A percentile compares a stretch with the other conserved stretches of the same genome.
phyloP scores from a whole-genome alignment of 352 stramenopile species.

The Phytophthora capsici region DNA sequence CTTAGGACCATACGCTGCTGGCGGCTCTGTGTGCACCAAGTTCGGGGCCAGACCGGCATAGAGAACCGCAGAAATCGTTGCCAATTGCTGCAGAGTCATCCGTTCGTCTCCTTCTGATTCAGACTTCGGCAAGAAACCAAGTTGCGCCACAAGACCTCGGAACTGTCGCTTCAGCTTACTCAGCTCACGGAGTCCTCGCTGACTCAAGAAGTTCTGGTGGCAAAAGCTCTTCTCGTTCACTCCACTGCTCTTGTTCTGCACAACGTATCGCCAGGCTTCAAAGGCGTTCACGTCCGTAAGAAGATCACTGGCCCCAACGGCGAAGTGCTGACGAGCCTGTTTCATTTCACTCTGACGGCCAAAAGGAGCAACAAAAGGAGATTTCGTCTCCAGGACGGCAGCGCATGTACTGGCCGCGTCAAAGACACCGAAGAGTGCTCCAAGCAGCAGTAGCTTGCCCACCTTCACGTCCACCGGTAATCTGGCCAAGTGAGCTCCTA shows the following conservation, averaged over 20 bases:
- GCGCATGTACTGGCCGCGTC: conserved; percentile 73
- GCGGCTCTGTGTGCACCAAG: conserved; percentile 79
- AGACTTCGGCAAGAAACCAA: conserved; percentile 58
- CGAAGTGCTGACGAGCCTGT: conserved; percentile 61
- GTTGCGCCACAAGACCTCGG: conserved; percentile 59
- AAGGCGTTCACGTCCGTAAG: conserved; percentile 85
- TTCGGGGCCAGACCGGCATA: conserved; percentile 92
- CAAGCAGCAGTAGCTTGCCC: conserved; percentile 97
- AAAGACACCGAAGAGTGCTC: conserved; percentile 93
- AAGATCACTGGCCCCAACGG: conserved; percentile 67
- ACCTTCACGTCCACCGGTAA: conserved; percentile 97
- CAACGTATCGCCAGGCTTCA: conserved; percentile 58
- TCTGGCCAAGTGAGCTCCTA: conserved; percentile 93
- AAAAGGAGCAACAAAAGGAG: conserved; percentile 83
- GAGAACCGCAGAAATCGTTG: conserved; percentile 71
- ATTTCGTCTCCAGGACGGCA: conserved; percentile 80
- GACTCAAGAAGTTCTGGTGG: conserved; percentile 68
- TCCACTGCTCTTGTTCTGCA: conserved; percentile 22
- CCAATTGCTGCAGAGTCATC: conserved; percentile 58
- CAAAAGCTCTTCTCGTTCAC: conserved; percentile 70
- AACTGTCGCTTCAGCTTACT: conserved; percentile 84
- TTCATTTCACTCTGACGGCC: conserved; percentile 77
- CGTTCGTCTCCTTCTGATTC: conserved; percentile 12
- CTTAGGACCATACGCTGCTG: conserved; percentile 36
- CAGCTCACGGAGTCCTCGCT: conserved; percentile 63